These are phyloP conservation scores for Bryoglossum gracile DNA, from an alignment of 495 filamentous ascomycete species.

Conservation along the genomic window DNA sequence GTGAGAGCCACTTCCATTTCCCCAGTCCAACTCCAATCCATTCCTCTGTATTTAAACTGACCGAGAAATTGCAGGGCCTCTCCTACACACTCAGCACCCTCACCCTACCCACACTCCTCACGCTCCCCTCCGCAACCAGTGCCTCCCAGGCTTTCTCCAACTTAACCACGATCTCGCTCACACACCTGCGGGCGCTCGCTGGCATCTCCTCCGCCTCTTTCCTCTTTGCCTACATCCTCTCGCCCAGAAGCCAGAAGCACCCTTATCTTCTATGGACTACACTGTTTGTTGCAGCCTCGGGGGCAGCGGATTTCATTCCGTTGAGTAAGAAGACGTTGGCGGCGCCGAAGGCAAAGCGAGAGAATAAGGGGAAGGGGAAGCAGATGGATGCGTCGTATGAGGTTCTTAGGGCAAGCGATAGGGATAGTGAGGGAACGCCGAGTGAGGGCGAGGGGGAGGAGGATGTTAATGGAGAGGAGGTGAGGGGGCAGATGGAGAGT, in stretches of 20 bases:
- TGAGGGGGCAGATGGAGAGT: slow-evolving; percentile 59
- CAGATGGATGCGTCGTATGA: slow-evolving; percentile 56
- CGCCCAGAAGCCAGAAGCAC: slow-evolving; percentile 61
- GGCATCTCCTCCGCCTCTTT: slow-evolving; percentile 55
- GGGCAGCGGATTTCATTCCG: slow-evolving; percentile 41
- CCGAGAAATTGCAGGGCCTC: slow-evolving; percentile 53
- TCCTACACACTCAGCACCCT: slow-evolving; percentile 71
- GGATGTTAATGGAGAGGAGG: slow-evolving; percentile 73
- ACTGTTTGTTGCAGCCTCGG: slow-evolving; percentile 48
- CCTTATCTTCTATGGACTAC: slow-evolving; percentile 81
- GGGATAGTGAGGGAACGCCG: slow-evolving; percentile 33
- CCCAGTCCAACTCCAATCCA: not conserved
- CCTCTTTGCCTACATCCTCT: slow-evolving; percentile 64
- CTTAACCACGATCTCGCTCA: slow-evolving; percentile 50
- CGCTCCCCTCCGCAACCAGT: slow-evolving; percentile 61
- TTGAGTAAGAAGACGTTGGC: slow-evolving; percentile 29
- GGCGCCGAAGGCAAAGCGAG: slow-evolving; percentile 18
- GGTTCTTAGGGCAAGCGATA: slow-evolving; percentile 51
- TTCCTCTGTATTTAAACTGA: not conserved
- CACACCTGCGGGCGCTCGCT: slow-evolving; percentile 53
- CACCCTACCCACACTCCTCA: slow-evolving; percentile 67
- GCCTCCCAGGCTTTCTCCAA: slow-evolving; percentile 58
- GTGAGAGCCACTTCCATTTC: slow-evolving; percentile 38
- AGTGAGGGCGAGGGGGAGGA: slow-evolving; percentile 41
- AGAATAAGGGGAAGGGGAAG: slow-evolving; percentile 22